Percentiles rank a stretch among this genome's conserved stretches.
These are phyloP conservation scores for Podochytrium sp. DNA, from an alignment of 192 early-diverging fungal genomes.

Conservation along the genomic window DNA sequence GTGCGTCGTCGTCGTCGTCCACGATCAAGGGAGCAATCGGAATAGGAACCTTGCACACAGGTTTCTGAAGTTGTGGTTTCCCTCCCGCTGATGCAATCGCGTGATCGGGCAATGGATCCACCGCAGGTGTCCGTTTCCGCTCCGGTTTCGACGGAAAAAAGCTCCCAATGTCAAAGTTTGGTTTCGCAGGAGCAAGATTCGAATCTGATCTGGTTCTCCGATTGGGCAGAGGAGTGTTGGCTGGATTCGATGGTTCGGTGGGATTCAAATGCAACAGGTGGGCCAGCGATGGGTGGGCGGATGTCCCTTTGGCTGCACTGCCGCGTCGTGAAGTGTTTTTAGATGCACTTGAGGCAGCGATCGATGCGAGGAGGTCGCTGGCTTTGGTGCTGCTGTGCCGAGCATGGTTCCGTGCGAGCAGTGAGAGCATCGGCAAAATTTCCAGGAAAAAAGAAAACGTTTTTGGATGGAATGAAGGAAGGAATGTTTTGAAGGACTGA, in stretches of 20 bases:
- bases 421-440: too few relatives aligned
- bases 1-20: neutral
- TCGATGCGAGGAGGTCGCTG: neutral
- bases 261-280: too few relatives aligned
- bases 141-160: neutral
- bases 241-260: neutral
- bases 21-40: neutral
- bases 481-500: too few relatives aligned
- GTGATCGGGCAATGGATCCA: neutral
- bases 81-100: neutral
- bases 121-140: neutral
- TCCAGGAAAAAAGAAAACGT: too few relatives aligned
- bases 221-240: neutral
- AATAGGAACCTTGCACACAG: neutral
- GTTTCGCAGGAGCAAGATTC: neutral
- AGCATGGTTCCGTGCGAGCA: too few relatives aligned
- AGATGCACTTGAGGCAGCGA: neutral
- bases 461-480: too few relatives aligned
- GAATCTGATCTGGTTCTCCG: neutral
- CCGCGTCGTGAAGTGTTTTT: neutral
- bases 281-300: neutral
- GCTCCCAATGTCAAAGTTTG: neutral
- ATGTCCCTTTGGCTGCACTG: too few relatives aligned
- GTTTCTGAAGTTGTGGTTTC: neutral
- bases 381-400: too few relatives aligned